These are phyloP conservation scores for Lyophyllum shimeji DNA, from an alignment of 768 basidiomycete genomes.

Conservation along the genomic window DNA sequence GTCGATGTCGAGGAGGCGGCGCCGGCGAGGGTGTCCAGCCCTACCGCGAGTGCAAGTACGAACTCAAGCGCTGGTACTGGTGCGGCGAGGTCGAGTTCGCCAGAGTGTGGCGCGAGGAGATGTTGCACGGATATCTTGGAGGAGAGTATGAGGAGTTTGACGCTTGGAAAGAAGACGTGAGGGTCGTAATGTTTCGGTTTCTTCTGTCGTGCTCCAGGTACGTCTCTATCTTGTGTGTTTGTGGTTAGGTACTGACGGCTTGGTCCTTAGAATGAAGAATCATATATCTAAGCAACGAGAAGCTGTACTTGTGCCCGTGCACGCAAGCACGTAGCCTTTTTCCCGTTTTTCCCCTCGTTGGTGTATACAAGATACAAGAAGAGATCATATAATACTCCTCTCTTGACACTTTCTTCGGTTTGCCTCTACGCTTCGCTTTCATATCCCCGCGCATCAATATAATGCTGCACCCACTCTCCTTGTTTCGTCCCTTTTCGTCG, in stretches of 20 bases:
- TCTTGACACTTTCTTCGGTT: background rate
- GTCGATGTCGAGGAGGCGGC: conserved; percentile 66
- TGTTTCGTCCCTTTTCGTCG: background rate
- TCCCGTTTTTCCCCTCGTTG: background rate
- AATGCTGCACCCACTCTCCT: conserved; percentile 1
- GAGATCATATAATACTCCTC: background rate
- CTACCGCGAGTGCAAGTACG: background rate
- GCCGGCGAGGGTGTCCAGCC: conserved; percentile 13
- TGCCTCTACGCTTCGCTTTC: background rate
- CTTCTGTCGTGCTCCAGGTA: too few species aligned
- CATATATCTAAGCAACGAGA: background rate
- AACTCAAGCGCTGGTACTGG: too few species aligned
- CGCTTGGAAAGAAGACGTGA: conserved; percentile 52
- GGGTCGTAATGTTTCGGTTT: background rate
- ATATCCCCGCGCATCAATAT: background rate
- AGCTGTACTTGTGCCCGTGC: background rate
- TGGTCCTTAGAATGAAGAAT: too few species aligned
- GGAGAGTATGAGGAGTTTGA: conserved; percentile 70
- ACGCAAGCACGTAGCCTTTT: conserved; percentile 25
- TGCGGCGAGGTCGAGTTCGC: background rate
- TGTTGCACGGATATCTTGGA: conserved; percentile 46
- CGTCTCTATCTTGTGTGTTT: background rate
- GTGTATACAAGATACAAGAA: background rate
- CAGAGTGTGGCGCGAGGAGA: conserved; percentile 19
- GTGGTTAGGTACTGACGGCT: background rate